Evolutionary conservation across 192 early-diverging fungal species (phyloP), one percentile per base, ranked within the genome.

Genomic region (Coemansia sp.): DNA sequence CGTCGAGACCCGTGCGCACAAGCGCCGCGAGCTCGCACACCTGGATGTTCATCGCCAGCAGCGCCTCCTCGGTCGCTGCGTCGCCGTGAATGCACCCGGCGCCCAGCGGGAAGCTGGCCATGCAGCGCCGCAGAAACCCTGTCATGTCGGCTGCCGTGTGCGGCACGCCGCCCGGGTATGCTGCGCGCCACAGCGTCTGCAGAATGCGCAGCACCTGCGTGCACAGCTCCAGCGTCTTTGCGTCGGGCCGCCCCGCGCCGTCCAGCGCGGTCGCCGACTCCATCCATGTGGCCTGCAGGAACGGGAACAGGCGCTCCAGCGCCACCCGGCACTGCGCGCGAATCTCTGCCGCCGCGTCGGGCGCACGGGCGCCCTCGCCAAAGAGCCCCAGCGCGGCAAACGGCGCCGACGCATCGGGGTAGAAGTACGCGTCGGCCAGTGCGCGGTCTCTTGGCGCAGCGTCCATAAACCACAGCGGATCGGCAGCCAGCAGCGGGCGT

Each of bases 21-120:
- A 66, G 43, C 4, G 70, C 70, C 13, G 39, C 47, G 17, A 73
- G 53, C 46, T 73, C 70, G 46, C 63, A 58, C 7, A 57, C 46
- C 29, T 36, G 42, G 18, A 66, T 42, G 36, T 73, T 73, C 26
- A 73, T 43, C 9, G 45, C 46, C 45, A 73, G 33, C 13, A 73
- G 54, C 10, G 50, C 45, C 24, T 66, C 59, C 24, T 62, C 70
- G 10, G 37, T 52, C 19, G 82, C 80, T 8, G 53, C 45, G 23
- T 71, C 60, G 13, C 77, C 60, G 8, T 69, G 52, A 13, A 76
- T 77, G n/a, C n/a, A n/a, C 19, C 80, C 76, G 4, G 57, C 63
- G 6, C 88, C 89, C 65, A 87, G 87, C 9, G 91, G 91, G 46
- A 93, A 93, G 40, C 87, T 80, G 3, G 83, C 69, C 47, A 82